A percentile compares a stretch with the other conserved stretches of the same genome.
Evolutionary conservation across 225 moss, liverwort and hornwort genomes (phyloP).

Genomic region (Climacium dendroides): DNA sequence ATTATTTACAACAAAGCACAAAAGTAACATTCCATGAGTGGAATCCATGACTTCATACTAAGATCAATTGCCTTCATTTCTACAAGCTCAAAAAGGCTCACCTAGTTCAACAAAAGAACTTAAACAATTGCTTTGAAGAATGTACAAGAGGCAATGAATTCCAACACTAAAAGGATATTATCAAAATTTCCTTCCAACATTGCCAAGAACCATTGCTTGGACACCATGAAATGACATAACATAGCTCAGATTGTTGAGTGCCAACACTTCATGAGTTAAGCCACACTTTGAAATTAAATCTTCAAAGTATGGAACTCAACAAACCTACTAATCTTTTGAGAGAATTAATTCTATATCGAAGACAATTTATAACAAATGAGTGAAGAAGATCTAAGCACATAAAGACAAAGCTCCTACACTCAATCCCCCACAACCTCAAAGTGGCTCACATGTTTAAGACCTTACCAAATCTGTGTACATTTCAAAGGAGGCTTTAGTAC

Average conservation of each 20-base stretch:
- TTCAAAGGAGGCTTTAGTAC: neutral
- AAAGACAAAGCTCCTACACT: neutral
- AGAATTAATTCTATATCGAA: neutral
- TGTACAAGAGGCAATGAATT: fast-evolving
- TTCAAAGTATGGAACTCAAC: neutral
- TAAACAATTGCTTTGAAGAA: neutral
- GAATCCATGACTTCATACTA: neutral
- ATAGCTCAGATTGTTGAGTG: neutral
- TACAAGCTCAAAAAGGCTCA: neutral
- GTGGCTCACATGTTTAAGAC: too few species aligned
- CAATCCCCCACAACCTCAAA: neutral
- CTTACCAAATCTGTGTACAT: neutral
- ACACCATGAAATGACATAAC: too few species aligned
- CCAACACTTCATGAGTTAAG: neutral
- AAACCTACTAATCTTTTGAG: neutral
- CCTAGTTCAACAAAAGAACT: neutral
- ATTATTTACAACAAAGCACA: fast-evolving
- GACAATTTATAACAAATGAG: neutral
- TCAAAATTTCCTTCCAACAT: neutral
- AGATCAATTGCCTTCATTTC: neutral
- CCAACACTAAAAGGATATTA: neutral
- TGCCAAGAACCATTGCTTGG: neutral
- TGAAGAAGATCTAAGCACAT: neutral
- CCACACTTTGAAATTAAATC: neutral
- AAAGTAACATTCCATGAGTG: neutral